Conservation (phyloP, 306 rosid species). For the Cucurbita maxima region DNA sequence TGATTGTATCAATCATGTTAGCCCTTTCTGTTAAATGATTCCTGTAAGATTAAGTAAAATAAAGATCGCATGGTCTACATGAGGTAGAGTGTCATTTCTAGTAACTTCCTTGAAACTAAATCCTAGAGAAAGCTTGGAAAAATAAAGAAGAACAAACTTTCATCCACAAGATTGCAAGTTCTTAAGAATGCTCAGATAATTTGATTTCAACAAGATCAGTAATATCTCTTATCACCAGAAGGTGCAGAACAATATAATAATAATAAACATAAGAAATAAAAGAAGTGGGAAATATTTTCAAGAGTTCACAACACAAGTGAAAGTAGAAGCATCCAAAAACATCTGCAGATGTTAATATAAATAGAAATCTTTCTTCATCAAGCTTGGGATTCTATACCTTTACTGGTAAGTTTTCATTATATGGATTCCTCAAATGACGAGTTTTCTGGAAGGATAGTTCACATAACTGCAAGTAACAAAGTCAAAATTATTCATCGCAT, state of each 20-base stretch:
- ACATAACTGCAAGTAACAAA: constrained; percentile 68
- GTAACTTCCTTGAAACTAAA: not conserved
- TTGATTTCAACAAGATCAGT: not conserved
- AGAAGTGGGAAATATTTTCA: not conserved
- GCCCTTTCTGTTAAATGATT: not conserved
- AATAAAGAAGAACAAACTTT: not conserved
- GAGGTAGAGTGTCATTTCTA: not conserved
- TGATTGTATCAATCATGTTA: not conserved
- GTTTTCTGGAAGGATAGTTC: constrained; percentile 97
- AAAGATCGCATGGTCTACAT: not conserved
- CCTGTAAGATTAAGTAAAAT: not conserved
- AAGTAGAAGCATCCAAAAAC: not conserved
- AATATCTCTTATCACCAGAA: not conserved
- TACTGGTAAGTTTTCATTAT: constrained; percentile 94
- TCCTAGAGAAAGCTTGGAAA: not conserved
- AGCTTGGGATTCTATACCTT: constrained; percentile 46
- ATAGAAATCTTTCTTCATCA: not conserved
- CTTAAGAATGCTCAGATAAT: not conserved
- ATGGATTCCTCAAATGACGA: constrained; percentile 93
- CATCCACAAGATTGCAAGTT: not conserved
- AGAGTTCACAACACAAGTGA: not conserved
- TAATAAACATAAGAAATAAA: not conserved
- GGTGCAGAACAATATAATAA: not conserved
- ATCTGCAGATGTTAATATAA: not conserved
- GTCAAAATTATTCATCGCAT: constrained; percentile 17